Evolutionary conservation across 1,284 basidiomycete genomes (phyloP), one percentile per base, ranked within the genome.

Genomic region (Trichosporon ovoides): DNA sequence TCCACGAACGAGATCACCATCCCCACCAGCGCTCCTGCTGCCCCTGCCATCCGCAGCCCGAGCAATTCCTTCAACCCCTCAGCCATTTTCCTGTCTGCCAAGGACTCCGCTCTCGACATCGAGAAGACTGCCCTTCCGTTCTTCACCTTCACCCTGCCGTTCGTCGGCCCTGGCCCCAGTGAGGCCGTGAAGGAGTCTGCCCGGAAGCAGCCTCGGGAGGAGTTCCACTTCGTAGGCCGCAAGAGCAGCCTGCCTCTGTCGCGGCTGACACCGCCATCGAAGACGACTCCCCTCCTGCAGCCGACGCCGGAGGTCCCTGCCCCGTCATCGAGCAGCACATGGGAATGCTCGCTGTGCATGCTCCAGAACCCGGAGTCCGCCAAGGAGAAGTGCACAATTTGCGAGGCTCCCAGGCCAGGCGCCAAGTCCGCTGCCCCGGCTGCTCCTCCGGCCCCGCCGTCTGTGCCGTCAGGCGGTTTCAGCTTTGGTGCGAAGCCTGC

Each of bases 331-430:
- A 67, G 38, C 13, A 69, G 64, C 9, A 63, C 62, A n/a, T 84
- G 83, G 83, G 77, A 59, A 13, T 84, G 83, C 61, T 68, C 68
- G 1, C 56, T 67, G 12, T 85, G 84, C 53, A 74, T 71, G 68
- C 62, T 83, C 31, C 67, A 77, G 43, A 84, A 83, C 62, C 72
- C 79, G 7, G 75, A 71, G 11, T 71, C 67, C 16, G 80, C 78
- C 4, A 77, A 68, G 43, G 66, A 64, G 14, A 82, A 83, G 66
- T 85, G 84, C 65, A 76, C 73, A 0, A 61, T 82, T 38, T 86
- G 84, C 57, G 83, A 83, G 34, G 58, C 77, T 2, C 77, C 79
- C 0, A 70, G 75, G 12, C 43, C 55, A 2, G 16, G 38, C 0
- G 19, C 18, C 4, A 28, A 20, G 18, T 18, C 38, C 5, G 12